Conservation (phyloP, 768 basidiomycete species). For the Boletus coccyginus region DNA sequence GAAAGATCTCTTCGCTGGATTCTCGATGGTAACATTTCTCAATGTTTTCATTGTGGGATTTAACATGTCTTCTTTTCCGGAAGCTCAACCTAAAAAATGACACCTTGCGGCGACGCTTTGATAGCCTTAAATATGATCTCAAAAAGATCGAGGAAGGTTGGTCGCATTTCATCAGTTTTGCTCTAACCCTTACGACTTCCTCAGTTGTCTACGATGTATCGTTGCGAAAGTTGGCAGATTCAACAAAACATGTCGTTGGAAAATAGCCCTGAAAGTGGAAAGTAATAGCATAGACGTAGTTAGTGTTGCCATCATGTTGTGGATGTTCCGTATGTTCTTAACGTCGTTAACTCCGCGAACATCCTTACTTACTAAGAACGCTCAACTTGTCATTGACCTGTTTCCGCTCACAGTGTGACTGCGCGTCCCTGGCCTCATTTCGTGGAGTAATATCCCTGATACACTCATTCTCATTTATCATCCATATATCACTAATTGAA, state of each 20-base stretch:
- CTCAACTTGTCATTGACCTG: background rate
- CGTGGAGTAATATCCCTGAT: constrained; percentile 4
- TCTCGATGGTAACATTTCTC: constrained; percentile 60
- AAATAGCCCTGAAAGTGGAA: background rate
- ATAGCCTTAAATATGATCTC: constrained; percentile 81
- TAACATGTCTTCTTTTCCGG: background rate
- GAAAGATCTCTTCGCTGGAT: constrained; percentile 80
- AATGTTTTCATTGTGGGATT: background rate
- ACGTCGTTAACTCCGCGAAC: constrained; percentile 24
- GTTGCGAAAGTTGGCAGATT: constrained; percentile 57
- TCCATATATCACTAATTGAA: background rate
- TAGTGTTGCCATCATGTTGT: background rate
- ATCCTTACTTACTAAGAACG: constrained; percentile 12
- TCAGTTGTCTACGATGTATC: constrained; percentile 86
- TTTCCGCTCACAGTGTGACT: constrained; percentile 7
- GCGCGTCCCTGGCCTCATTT: background rate
- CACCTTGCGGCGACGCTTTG: constrained; percentile 67
- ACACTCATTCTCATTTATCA: background rate
- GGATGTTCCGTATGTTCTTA: background rate
- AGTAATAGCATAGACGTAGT: background rate
- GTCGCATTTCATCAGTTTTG: constrained; percentile 10
- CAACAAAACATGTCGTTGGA: constrained; percentile 9
- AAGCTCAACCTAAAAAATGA: constrained; percentile 83
- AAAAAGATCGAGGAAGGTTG: constrained; percentile 87
- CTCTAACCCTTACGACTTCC: background rate